These are phyloP conservation scores for Voacanga thouarsii DNA, from an alignment of 257 asterid species.

Conservation along the genomic window DNA sequence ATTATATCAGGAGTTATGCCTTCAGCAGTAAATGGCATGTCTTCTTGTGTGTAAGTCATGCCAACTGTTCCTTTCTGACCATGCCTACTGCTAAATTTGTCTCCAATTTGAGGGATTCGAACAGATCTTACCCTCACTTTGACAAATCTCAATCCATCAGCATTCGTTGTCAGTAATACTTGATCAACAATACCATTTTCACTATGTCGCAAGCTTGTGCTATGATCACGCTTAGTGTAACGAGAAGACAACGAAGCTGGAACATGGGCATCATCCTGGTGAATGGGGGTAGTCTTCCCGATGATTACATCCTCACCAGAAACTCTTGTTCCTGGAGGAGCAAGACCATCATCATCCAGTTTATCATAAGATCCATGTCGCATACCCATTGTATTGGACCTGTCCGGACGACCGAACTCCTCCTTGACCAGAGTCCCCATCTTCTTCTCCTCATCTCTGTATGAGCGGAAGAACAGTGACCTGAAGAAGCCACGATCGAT, in stretches of 20 bases:
- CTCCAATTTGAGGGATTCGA: constrained; percentile 94
- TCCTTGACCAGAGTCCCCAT: constrained; percentile 98
- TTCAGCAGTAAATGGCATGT: constrained; percentile 96
- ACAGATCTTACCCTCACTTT: constrained; percentile 94
- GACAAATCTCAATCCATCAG: constrained; percentile 91
- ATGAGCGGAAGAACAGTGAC: constrained; percentile 88
- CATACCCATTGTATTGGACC: constrained; percentile 96
- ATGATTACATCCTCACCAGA: constrained; percentile 97
- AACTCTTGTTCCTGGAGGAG: constrained; percentile 96
- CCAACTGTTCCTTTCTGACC: constrained; percentile 99
- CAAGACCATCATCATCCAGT: constrained; percentile 94
- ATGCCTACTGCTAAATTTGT: constrained; percentile 92
- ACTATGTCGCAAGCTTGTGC: constrained; percentile 94
- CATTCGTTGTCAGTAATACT: constrained; percentile 84
- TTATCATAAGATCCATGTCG: constrained; percentile 97
- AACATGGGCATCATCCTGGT: constrained; percentile 84
- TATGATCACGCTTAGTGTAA: constrained; percentile 91
- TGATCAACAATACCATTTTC: constrained; percentile 97
- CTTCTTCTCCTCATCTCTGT: constrained; percentile 95
- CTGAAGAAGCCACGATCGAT: constrained; percentile 96
- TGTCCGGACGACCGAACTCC: constrained; percentile 96
- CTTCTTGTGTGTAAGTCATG: constrained; percentile 96
- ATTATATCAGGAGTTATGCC: constrained; percentile 90
- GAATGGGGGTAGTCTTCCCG: constrained; percentile 90
- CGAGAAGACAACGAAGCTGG: constrained; percentile 77